Evolutionary conservation across 2,329 filamentous ascomycete species (phyloP).

Genomic region (Escovopsis sp.): DNA sequence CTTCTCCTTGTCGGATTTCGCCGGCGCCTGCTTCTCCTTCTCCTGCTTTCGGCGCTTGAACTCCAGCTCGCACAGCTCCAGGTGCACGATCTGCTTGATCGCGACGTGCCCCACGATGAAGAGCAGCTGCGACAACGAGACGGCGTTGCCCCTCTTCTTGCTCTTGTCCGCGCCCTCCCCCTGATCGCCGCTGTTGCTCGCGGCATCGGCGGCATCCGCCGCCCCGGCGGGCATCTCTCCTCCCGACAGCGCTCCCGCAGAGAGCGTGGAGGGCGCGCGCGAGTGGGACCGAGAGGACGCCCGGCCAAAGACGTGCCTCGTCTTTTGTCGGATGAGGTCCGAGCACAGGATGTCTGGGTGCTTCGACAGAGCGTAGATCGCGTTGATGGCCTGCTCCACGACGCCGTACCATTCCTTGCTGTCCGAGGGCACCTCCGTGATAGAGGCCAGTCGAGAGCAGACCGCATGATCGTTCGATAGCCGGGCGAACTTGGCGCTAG

Average conservation of each 20-base stretch:
- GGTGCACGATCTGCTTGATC: constrained; percentile 96
- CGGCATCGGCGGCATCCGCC: constrained; percentile 14
- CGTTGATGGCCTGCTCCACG: constrained; percentile 88
- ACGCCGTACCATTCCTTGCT: constrained; percentile 95
- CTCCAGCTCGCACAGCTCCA: constrained; percentile 93
- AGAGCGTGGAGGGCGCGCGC: constrained; percentile 20
- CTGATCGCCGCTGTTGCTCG: constrained; percentile 9
- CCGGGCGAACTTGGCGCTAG: constrained; percentile 53
- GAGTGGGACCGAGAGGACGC: constrained; percentile 24
- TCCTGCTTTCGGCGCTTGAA: constrained; percentile 94
- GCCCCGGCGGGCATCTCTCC: constrained; percentile 21
- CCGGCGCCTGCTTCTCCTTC: constrained; percentile 51
- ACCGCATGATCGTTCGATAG: constrained; percentile 88
- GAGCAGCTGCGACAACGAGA: constrained; percentile 74
- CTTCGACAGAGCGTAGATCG: constrained; percentile 86
- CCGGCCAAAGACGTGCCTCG: constrained; percentile 57
- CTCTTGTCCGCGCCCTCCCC: constrained; percentile 19
- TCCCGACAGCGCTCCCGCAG: constrained; percentile 31
- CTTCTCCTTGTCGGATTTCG: constrained; percentile 35
- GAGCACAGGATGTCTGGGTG: constrained; percentile 90
- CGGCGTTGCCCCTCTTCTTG: constrained; percentile 49
- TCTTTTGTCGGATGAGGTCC: constrained; percentile 76
- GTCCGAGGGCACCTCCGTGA: constrained; percentile 72
- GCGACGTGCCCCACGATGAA: constrained; percentile 95
- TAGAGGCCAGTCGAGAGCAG: constrained; percentile 61